Percentiles rank a stretch among this genome's conserved stretches.
phyloP scores from a whole-genome alignment of 208 protist species.

The Leishmania arabica region DNA sequence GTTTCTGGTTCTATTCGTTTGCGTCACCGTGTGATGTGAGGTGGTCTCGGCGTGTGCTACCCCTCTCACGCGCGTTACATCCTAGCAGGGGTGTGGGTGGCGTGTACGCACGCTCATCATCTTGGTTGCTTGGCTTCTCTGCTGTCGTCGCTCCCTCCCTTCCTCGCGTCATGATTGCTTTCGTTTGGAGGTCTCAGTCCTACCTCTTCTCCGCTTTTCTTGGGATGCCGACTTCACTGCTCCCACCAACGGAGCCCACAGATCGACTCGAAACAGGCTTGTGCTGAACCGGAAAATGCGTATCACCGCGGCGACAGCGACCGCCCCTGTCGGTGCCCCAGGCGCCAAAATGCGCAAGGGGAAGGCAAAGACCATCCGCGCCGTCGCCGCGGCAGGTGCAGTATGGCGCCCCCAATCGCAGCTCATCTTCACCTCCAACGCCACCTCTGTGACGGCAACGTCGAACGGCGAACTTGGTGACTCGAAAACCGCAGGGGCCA shows the following conservation, averaged over 20 bases:
- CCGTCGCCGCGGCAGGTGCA: not conserved
- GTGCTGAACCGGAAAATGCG: not conserved
- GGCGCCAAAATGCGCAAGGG: not conserved
- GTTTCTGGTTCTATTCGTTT: no score
- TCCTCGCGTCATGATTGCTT: not conserved
- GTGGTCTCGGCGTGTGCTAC: not conserved
- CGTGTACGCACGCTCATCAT: not conserved
- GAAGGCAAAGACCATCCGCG: not conserved
- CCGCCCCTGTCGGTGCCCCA: not conserved
- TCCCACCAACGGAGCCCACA: not conserved
- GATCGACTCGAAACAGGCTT: not conserved
- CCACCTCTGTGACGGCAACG: not conserved
- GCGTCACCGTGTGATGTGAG: not conserved
- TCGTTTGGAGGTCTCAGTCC: not conserved
- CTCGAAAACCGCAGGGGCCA: not conserved
- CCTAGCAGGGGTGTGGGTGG: not conserved
- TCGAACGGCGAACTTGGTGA: not conserved
- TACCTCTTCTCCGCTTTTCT: not conserved
- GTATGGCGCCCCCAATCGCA: not conserved
- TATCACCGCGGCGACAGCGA: not conserved
- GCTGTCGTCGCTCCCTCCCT: not conserved
- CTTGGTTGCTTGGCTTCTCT: not conserved
- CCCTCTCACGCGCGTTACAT: not conserved
- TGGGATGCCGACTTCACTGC: not conserved
- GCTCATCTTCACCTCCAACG: not conserved